phyloP scores from a whole-genome alignment of 768 basidiomycete species.

The Dioszegia hungarica region DNA sequence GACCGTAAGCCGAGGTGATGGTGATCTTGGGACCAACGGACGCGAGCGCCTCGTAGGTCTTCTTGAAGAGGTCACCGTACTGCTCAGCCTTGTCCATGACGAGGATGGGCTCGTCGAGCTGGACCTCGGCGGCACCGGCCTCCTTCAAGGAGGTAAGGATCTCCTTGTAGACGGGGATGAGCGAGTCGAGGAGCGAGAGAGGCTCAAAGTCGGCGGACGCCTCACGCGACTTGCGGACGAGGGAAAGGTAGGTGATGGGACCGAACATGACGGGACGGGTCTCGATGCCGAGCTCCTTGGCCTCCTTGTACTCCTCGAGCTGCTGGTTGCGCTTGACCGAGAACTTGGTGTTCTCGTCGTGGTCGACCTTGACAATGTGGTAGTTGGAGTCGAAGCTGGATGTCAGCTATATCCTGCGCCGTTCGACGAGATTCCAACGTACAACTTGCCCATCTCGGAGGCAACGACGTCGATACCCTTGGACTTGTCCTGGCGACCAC shows the following conservation, averaged over 20 bases:
- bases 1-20: constrained; percentile 93
- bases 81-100: constrained; percentile 77
- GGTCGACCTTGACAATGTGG: constrained; percentile 96
- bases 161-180: constrained; percentile 86
- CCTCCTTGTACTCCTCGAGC: constrained; percentile 89
- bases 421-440: constrained; percentile 43
- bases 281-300: constrained; percentile 75
- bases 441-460: constrained; percentile 99
- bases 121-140: constrained; percentile 89
- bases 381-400: constrained; percentile 96
- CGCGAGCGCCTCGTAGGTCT: constrained; percentile 74
- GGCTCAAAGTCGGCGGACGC: constrained; percentile 80
- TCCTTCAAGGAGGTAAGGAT: constrained; percentile 84
- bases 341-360: constrained; percentile 84
- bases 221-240: constrained; percentile 85
- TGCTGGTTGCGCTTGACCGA: constrained; percentile 94
- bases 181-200: constrained; percentile 78
- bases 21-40: constrained; percentile 84
- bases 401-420: constrained; percentile 6
- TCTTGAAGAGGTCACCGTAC: constrained; percentile 71
- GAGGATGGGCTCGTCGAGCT: constrained; percentile 94
- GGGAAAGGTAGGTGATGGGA: constrained; percentile 87
- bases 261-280: constrained; percentile 96
- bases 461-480: constrained; percentile 93
- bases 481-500: constrained; percentile 76